A percentile compares a stretch with the other conserved stretches of the same genome.
Evolutionary conservation across 495 filamentous ascomycete species (phyloP).

Genomic region (Pseudevernia furfuracea): DNA sequence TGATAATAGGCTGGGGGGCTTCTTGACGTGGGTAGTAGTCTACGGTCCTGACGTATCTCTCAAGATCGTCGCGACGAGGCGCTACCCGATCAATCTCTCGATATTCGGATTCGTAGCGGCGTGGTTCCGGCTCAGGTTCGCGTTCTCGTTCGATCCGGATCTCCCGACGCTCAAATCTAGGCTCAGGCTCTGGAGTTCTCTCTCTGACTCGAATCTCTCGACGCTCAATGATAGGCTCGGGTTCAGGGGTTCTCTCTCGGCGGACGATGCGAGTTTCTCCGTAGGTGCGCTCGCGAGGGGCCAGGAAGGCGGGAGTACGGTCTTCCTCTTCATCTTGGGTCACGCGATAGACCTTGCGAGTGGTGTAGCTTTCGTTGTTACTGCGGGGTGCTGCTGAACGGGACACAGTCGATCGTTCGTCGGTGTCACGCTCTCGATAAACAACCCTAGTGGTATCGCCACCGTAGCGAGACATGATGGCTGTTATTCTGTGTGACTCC

Average conservation of each 20-base stretch:
- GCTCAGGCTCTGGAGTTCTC: constrained; percentile 46
- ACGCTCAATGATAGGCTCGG: constrained; percentile 40
- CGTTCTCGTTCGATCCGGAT: constrained; percentile 30
- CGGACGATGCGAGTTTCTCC: constrained; percentile 20
- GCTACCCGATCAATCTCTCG: constrained; percentile 44
- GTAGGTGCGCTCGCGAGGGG: constrained; percentile 3
- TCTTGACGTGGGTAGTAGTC: constrained; percentile 58
- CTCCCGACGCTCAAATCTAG: constrained; percentile 34
- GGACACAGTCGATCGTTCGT: background rate
- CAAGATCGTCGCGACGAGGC: constrained; percentile 40
- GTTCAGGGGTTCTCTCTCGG: constrained; percentile 42
- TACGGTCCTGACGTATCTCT: constrained; percentile 57
- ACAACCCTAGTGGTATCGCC: background rate
- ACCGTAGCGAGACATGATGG: background rate
- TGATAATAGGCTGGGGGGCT: constrained; percentile 54
- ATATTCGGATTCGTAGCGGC: constrained; percentile 35
- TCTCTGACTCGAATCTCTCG: constrained; percentile 28
- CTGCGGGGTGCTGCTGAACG: background rate
- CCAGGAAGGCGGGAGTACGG: background rate
- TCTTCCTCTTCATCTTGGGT: constrained; percentile 6
- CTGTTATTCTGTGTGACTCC: background rate
- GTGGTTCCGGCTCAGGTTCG: constrained; percentile 45
- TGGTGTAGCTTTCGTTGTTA: constrained; percentile 3
- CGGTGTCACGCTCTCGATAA: background rate
- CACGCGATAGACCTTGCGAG: constrained; percentile 1